A percentile compares a stretch with the other conserved stretches of the same genome.
Conservation (phyloP, 352 stramenopile genomes). For the Pythium myriotylum region DNA sequence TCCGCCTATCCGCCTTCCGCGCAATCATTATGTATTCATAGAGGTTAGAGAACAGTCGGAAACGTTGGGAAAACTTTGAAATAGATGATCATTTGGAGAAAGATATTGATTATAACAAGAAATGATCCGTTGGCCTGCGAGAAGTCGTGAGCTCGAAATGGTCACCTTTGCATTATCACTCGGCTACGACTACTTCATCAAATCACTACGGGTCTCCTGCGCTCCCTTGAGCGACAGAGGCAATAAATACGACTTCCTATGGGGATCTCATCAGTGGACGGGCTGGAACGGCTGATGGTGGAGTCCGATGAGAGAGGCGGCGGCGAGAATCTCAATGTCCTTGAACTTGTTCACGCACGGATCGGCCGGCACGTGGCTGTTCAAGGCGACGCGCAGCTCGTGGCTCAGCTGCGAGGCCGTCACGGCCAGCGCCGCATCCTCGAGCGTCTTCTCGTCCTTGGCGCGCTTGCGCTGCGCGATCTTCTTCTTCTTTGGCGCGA, state of each 20-base stretch:
- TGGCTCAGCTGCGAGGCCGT: slow-evolving; percentile 40
- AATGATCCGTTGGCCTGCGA: too few species aligned
- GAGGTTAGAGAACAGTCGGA: too few species aligned
- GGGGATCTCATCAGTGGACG: slow-evolving; percentile 53
- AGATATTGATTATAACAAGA: too few species aligned
- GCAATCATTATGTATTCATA: too few species aligned
- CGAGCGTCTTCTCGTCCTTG: slow-evolving; percentile 28
- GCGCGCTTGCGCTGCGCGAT: slow-evolving; percentile 37
- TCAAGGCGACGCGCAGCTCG: slow-evolving; percentile 38
- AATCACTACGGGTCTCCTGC: too few species aligned
- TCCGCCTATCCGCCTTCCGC: too few species aligned
- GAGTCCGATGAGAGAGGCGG: slow-evolving; percentile 72
- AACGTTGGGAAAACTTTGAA: too few species aligned
- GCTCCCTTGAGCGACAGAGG: background rate
- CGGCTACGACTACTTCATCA: too few species aligned
- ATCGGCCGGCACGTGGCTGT: background rate
- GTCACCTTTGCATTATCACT: too few species aligned
- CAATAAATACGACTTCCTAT: slow-evolving; percentile 19
- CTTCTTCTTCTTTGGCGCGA: slow-evolving; percentile 41
- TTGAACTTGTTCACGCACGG: slow-evolving; percentile 42
- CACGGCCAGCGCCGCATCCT: slow-evolving; percentile 19
- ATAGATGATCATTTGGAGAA: too few species aligned
- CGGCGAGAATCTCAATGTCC: slow-evolving; percentile 77
- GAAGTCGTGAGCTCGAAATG: too few species aligned
- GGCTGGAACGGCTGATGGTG: slow-evolving; percentile 67